Evolutionary conservation across 2,329 filamentous ascomycete species (phyloP), one percentile per base, ranked within the genome.

Genomic region (Fonsecaea monophora): DNA sequence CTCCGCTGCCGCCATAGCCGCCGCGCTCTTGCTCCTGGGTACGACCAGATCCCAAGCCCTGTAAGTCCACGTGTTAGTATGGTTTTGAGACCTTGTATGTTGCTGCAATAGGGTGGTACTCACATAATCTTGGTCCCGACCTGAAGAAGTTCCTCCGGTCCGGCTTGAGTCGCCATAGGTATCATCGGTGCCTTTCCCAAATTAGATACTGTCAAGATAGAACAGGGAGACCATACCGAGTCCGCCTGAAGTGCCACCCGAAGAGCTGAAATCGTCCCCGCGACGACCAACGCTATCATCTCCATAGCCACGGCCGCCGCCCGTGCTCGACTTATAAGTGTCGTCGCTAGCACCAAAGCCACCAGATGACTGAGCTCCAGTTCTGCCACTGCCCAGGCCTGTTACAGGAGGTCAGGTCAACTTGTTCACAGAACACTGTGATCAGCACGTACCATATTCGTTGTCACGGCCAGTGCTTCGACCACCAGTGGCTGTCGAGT

Each of bases 61-160:
- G 25, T 5, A 53, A 40, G 3, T 40, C n/a, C 15, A 35, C 30
- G 6, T 4, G 38, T 56, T 35, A 63, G 34, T 21, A 30, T 4
- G 10, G 2, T 40, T n/a, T 35, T 10, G 45, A 25, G 45, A 25
- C 18, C 45, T 5, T 53, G 18, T 8, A 10, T 12, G n/a, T 45
- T 48, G 21, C 32, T 56, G 45, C 42, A 13, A 32, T 35, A 21
- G 59, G 42, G 18, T 4, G 42, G 45, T 38, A 56, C 64, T 62
- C 40, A 66, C 58, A 48, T 66, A 66, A 15, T 70, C 68, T 55
- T 69, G 68, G 60, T 67, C 73, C 57, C 62, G 68, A 59, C 73
- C 73, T n/a, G 48, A 62, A 40, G 57, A 62, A 18, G 5, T 60
- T 53, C 67, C 70, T 13, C 67, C 67, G 9, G 66, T 68, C 9